phyloP scores from a whole-genome alignment of 2,329 filamentous ascomycete species.

The Akanthomyces uredinophilus region DNA sequence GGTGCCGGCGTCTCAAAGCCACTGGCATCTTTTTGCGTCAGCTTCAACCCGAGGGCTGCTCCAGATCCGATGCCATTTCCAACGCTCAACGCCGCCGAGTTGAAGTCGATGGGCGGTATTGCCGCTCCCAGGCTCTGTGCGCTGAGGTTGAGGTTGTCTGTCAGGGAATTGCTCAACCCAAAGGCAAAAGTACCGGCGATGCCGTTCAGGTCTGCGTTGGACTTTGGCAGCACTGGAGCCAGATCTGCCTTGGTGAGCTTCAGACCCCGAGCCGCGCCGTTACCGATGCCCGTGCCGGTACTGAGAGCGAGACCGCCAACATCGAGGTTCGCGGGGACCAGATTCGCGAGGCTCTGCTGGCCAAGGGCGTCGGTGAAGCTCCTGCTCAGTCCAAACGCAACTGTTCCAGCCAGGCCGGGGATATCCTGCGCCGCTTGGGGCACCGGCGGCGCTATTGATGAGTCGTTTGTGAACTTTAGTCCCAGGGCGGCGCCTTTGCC shows the following conservation, averaged over 20 bases:
- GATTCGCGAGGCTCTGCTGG: neutral
- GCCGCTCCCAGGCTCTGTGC: neutral
- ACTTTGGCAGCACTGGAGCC: neutral
- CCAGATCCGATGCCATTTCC: neutral
- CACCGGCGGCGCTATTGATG: neutral
- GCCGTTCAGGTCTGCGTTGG: constrained; percentile 8
- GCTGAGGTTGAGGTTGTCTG: constrained; percentile 15
- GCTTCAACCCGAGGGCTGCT: constrained; percentile 1
- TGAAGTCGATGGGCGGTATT: constrained; percentile 4
- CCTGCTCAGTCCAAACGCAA: constrained; percentile 9
- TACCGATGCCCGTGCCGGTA: constrained; percentile 16
- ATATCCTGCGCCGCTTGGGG: neutral
- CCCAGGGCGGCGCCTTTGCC: constrained; percentile 15
- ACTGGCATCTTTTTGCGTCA: neutral
- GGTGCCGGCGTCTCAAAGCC: neutral
- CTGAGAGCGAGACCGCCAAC: constrained; percentile 16
- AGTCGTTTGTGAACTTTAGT: constrained; percentile 13
- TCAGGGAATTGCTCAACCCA: constrained; percentile 16
- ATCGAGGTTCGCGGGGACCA: neutral
- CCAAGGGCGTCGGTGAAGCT: neutral
- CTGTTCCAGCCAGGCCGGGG: constrained; percentile 2
- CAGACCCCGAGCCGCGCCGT: constrained; percentile 17
- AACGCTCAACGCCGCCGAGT: neutral
- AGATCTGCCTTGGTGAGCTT: constrained; percentile 13
- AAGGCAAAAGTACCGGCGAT: constrained; percentile 17